phyloP scores from a whole-genome alignment of 2,329 filamentous ascomycete species.

The Coniochaeta prunicola region DNA sequence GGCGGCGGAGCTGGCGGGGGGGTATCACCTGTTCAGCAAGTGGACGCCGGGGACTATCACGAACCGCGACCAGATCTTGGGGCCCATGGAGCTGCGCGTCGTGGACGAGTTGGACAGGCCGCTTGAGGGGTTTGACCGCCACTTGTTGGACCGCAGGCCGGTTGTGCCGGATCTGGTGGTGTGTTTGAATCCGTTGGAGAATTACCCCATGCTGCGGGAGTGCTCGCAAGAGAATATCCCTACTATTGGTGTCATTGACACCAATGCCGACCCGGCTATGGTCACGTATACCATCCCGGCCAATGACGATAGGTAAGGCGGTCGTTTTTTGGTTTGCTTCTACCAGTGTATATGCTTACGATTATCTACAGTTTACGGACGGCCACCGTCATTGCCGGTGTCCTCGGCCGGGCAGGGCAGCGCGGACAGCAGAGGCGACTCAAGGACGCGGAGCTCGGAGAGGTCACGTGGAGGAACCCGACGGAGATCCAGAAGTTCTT shows the following conservation, averaged over 20 bases:
- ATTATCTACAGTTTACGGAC: slow-evolving; percentile 59
- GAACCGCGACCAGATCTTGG: slow-evolving; percentile 86
- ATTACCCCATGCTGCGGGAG: slow-evolving; percentile 84
- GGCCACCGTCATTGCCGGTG: slow-evolving; percentile 73
- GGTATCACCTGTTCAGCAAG: slow-evolving; percentile 83
- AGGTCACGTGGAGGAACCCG: slow-evolving; percentile 54
- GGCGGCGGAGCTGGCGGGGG: slow-evolving; percentile 69
- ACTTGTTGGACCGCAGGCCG: slow-evolving; percentile 55
- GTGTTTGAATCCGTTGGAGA: slow-evolving; percentile 87
- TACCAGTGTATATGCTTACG: not conserved
- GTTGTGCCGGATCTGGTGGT: slow-evolving; percentile 86
- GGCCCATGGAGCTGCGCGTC: slow-evolving; percentile 60
- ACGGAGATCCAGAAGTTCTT: slow-evolving; percentile 30
- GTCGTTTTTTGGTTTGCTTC: not conserved
- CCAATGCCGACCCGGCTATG: slow-evolving; percentile 84
- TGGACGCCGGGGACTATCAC: slow-evolving; percentile 92
- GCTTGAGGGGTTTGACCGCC: slow-evolving; percentile 55
- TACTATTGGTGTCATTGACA: slow-evolving; percentile 92
- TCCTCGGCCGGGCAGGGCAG: slow-evolving; percentile 78
- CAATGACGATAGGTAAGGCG: slow-evolving; percentile 79
- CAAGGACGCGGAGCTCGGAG: slow-evolving; percentile 51
- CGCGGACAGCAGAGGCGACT: slow-evolving; percentile 64
- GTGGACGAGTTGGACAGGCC: slow-evolving; percentile 66
- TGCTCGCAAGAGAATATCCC: slow-evolving; percentile 83
- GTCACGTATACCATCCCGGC: slow-evolving; percentile 95